These are phyloP conservation scores for Saturnispora bothae DNA, from an alignment of 805 yeast species.

Conservation along the genomic window DNA sequence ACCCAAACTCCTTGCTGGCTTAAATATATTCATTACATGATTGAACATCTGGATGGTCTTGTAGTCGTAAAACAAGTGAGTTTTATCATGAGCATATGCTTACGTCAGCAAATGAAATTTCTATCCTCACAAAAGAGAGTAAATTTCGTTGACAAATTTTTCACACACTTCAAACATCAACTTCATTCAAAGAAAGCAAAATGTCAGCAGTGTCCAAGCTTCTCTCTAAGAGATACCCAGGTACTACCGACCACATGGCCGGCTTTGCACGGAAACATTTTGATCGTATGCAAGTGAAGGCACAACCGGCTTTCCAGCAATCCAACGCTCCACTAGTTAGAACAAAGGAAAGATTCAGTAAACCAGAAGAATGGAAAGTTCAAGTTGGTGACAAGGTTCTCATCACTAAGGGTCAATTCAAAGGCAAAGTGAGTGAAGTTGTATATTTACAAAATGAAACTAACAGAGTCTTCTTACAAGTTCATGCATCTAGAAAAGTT, in stretches of 20 bases:
- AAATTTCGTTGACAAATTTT: neutral
- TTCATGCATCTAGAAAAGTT: conserved; percentile 51
- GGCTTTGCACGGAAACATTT: conserved; percentile 20
- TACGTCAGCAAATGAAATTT: neutral
- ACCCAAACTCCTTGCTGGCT: too few species aligned
- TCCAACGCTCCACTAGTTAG: conserved; percentile 22
- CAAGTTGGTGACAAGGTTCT: conserved; percentile 72
- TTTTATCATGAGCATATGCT: too few species aligned
- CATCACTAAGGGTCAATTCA: conserved; percentile 55
- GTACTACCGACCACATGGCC: conserved; percentile 24
- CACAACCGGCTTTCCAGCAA: conserved; percentile 26
- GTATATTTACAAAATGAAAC: conserved; percentile 46
- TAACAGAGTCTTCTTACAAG: conserved; percentile 57
- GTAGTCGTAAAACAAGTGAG: too few species aligned
- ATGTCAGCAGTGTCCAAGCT: conserved; percentile 7
- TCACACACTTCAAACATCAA: neutral
- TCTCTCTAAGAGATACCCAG: conserved; percentile 23
- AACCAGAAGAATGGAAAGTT: conserved; percentile 47
- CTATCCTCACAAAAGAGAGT: too few species aligned
- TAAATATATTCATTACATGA: too few species aligned
- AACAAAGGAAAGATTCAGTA: conserved; percentile 27
- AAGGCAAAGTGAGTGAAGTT: conserved; percentile 67
- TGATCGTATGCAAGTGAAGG: conserved; percentile 20
- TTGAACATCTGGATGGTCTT: too few species aligned
- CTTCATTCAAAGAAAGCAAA: neutral